Conservation (phyloP, 2,329 filamentous ascomycete genomes). For the Geosmithia putterillii region DNA sequence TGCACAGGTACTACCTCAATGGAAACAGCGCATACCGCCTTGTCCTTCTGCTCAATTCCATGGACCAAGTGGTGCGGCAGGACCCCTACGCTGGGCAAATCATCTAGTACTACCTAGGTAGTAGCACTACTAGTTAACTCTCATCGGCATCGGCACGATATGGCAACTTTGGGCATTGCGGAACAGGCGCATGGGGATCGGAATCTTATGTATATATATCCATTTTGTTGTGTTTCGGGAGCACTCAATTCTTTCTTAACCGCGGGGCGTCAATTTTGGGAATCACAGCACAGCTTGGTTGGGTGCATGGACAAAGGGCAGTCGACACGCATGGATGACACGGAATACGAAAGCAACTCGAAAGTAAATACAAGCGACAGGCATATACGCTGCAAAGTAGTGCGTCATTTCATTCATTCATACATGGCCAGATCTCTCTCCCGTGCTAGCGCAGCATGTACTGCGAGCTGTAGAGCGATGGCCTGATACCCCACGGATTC, state of each 20-base stretch:
- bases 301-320: too few relatives aligned
- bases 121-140: background rate
- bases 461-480: conserved; percentile 41
- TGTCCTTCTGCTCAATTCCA: conserved; percentile 61
- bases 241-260: too few relatives aligned
- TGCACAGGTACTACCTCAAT: conserved; percentile 93
- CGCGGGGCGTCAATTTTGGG: too few relatives aligned
- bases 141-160: too few relatives aligned
- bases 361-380: too few relatives aligned
- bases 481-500: conserved; percentile 50
- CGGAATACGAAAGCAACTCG: too few relatives aligned
- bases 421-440: background rate
- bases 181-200: background rate
- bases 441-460: conserved; percentile 18
- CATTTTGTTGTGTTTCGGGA: background rate
- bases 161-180: background rate
- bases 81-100: conserved; percentile 21
- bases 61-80: conserved; percentile 25
- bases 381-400: too few relatives aligned
- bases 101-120: background rate
- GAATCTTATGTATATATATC: background rate
- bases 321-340: too few relatives aligned
- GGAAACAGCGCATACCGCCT: conserved; percentile 89
- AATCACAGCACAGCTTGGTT: too few relatives aligned
- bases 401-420: too few relatives aligned